Conservation (phyloP, 306 rosid genomes). For the Ormosia semicastrata region DNA sequence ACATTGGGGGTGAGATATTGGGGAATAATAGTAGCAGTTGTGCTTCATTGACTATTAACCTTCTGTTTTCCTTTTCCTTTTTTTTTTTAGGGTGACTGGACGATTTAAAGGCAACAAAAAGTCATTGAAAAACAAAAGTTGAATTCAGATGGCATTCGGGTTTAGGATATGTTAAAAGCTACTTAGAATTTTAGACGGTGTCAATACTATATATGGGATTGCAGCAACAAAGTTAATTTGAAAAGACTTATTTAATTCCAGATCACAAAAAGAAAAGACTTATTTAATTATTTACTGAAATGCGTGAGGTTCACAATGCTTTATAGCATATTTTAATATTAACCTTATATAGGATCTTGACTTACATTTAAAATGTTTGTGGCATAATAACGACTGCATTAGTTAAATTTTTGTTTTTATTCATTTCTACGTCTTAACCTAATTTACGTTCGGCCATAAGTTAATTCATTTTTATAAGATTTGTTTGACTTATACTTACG, state of each 20-base stretch:
- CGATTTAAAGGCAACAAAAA: neutral
- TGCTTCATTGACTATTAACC: too few species aligned
- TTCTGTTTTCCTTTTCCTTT: too few species aligned
- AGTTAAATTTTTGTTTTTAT: neutral
- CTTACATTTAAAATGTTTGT: neutral
- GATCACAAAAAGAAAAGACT: too few species aligned
- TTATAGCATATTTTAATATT: neutral
- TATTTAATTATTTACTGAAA: neutral
- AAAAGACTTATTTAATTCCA: neutral
- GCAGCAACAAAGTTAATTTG: neutral
- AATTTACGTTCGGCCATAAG: too few species aligned
- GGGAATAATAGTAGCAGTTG: too few species aligned
- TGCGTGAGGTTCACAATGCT: neutral
- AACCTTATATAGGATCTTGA: neutral
- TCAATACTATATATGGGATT: neutral
- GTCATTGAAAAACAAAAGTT: neutral
- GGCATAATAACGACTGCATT: neutral
- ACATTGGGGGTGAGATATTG: neutral
- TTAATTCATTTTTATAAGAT: too few species aligned
- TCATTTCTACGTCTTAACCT: too few species aligned
- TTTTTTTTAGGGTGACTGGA: neutral
- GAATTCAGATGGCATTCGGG: neutral
- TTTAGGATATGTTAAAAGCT: neutral
- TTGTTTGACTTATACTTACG: too few species aligned
- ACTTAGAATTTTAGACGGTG: neutral